Evolutionary conservation across 306 rosid genomes (phyloP), one percentile per base, ranked within the genome.

Genomic region (Lathyrus oleraceus): DNA sequence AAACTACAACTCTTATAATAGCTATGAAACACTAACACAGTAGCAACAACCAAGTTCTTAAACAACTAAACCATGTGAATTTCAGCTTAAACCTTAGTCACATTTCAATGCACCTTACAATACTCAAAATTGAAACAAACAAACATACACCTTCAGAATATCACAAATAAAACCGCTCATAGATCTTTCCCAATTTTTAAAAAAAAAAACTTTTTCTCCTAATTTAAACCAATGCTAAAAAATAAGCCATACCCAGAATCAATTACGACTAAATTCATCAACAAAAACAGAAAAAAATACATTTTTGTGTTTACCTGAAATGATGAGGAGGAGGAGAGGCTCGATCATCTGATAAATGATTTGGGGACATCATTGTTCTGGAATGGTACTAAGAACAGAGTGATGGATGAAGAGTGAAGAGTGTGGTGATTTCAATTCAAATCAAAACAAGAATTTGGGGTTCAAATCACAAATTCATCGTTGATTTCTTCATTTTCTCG

Each of bases 311-410:
- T 38, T 65, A 90, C 98, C 98, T 94, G 79, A 87, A 76, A 78
- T 84, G 81, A 78, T 84, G 81, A 28, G 83, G 85, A 14, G 82
- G 63, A n/a, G 90, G 52, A 81, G 92, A 75, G 28, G 85, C 88
- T 62, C 96, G 96, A 84, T 84, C 97, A 70, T 88, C 95, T 15
- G 96, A 78, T 43, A 65, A 79, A 48, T 80, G 80, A 64, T 88
- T 74, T 8, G 99, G 88, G 44, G 97, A 77, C 95, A 91, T 91
- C 99, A 91, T 91, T 81, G 77, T 49, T 9, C 6, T 53, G 27
- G 16, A 68, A 69, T 14, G 44, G 63, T 4, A n/a, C n/a, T n/a
- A n/a, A 25, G 10, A 39, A 30, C 11, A 9, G 28, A 64, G 54
- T 35, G 67, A 15, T 21, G 10, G 30, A 32, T n/a, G 48, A 32